Base-by-base conservation (phyloP, 345 rosid species). In the Citrus inodora region DNA sequence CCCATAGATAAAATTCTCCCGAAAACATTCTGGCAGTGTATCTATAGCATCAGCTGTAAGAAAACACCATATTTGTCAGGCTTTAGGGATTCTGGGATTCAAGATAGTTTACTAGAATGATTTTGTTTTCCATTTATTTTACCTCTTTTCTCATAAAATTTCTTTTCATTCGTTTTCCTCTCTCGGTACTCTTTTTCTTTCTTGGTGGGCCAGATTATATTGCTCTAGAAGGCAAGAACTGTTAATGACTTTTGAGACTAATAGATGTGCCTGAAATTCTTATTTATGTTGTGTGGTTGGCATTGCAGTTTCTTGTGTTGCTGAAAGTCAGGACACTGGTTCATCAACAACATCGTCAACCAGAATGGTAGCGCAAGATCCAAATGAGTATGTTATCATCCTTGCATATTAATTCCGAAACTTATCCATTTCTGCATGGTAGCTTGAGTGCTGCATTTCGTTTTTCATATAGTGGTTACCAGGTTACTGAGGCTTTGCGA, bases 401-500 rank as follows among this genome's bases (percentile, higher is more conserved):
- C 70, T 58, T 42, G 61, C 56, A 79, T 77, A 35, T 68, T 33
- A 8, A 53, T 74, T 68, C 46, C 51, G 73, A 79, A 25, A 62
- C 62, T 71, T 69, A 17, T 56, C 71, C 42, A 68, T 67, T 76
- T 70, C 33, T 65, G 2, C 13, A 62, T 53, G 9, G 60, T 76
- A 55, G 59, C 5, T 55, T 48, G 32, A 60, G 21, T 81, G 37
- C 73, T 79, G 35, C 40, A 53, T 79, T 81, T 79, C 78, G 61
- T 85, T 78, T 79, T 74, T 74, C 84, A 76, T 78, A 72, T 88
- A 93, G 98, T 72, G 91, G 96, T 79, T 89, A 79, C 83, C 94
- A 89, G 86, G 98, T 95, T 27, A 93, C 94, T 7, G 99, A 95
- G 87, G 99, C 99, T 77, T 83, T 95, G 81, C 86, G 97, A 75